Percentiles rank a stretch among this genome's conserved stretches.
Evolutionary conservation across 805 yeast species (phyloP).

Genomic region (Starmerella geochares): DNA sequence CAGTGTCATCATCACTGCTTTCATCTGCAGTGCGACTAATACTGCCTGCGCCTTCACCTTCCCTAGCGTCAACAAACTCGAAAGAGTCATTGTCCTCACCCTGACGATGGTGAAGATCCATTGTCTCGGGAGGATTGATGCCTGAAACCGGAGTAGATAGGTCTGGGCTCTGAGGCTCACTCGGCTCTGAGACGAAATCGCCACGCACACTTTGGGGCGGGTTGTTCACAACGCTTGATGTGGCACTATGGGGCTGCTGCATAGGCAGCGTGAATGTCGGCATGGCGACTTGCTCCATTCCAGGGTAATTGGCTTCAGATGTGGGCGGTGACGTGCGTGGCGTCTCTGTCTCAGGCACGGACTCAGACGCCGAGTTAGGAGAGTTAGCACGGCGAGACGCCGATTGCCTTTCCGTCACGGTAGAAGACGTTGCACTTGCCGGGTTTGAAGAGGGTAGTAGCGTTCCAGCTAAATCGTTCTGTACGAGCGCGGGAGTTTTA

Average conservation of each 20-base stretch:
- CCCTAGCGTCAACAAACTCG: slow-evolving; percentile 32
- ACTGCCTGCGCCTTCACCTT: slow-evolving; percentile 7
- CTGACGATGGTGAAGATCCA: background rate
- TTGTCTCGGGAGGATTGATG: background rate
- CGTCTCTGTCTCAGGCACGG: slow-evolving; percentile 7
- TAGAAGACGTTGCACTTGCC: background rate
- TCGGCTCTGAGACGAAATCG: slow-evolving; percentile 38
- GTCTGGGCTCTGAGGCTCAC: slow-evolving; percentile 27
- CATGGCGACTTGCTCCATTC: slow-evolving; percentile 10
- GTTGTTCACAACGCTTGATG: slow-evolving; percentile 86
- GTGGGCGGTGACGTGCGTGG: slow-evolving; percentile 20
- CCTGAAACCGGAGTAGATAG: slow-evolving; percentile 9
- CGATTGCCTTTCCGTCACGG: background rate
- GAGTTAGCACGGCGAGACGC: background rate
- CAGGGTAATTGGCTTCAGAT: slow-evolving; percentile 13
- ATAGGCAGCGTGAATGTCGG: slow-evolving; percentile 37
- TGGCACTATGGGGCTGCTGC: slow-evolving; percentile 63
- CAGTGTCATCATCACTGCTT: slow-evolving; percentile 20
- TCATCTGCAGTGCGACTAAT: background rate
- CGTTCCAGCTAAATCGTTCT: background rate
- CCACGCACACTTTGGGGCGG: slow-evolving; percentile 86
- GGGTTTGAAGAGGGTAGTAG: background rate
- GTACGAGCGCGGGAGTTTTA: background rate
- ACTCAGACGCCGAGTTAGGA: background rate
- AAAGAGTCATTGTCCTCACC: slow-evolving; percentile 25